Evolutionary conservation across 768 basidiomycete genomes (phyloP).

Genomic region (Lentinus tigrinus): DNA sequence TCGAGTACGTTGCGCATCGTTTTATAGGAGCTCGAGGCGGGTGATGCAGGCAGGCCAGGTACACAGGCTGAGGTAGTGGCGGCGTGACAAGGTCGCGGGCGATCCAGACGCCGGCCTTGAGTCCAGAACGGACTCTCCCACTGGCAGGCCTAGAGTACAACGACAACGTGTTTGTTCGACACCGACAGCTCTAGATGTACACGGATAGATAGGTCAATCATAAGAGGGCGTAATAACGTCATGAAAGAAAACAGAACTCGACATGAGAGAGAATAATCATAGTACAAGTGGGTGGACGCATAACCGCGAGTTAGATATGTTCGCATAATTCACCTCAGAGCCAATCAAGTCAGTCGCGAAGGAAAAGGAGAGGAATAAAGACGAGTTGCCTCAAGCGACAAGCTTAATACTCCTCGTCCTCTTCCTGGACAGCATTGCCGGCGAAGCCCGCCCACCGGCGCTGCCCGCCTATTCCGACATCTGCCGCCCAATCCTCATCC

Average conservation of each 20-base stretch:
- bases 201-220: background rate
- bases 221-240: constrained; percentile 6
- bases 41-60: too few species aligned
- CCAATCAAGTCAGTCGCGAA: background rate
- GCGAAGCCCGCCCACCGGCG: constrained; percentile 29
- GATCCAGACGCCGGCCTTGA: too few species aligned
- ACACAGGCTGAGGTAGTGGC: too few species aligned
- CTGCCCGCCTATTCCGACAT: constrained; percentile 5
- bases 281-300: background rate
- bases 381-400: background rate
- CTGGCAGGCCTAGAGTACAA: background rate
- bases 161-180: background rate
- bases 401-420: constrained; percentile 29
- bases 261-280: background rate
- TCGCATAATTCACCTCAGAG: constrained; percentile 6
- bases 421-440: constrained; percentile 31
- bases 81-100: too few species aligned
- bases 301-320: constrained; percentile 7
- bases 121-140: too few species aligned
- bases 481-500: constrained; percentile 38
- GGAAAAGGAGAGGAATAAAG: background rate
- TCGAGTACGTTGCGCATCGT: too few species aligned
- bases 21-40: too few species aligned
- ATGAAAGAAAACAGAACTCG: background rate
- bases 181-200: background rate